Conservation (phyloP, 176 grass and related monocot species). For the Chloris gayana region DNA sequence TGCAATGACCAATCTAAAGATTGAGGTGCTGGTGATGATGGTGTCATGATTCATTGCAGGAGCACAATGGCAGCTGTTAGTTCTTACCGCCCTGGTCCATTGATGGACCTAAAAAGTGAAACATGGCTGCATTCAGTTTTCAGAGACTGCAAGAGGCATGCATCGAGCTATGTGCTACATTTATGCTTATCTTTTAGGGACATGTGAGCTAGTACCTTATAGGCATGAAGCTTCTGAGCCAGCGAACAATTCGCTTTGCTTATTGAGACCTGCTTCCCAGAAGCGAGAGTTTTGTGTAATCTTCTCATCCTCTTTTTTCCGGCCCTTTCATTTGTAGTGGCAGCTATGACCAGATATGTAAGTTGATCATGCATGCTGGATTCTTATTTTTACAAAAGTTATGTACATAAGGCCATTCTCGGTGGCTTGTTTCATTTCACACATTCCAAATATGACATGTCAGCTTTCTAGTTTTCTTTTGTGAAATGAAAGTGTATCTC, state of each 20-base stretch:
- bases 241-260: background rate
- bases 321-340: background rate
- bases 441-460: too few relatives aligned
- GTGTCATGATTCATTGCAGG: conserved; percentile 7
- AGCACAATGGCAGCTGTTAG: background rate
- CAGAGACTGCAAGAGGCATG: background rate
- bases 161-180: conserved; percentile 5
- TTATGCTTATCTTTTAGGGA: background rate
- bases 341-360: background rate
- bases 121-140: conserved; percentile 13
- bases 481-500: too few relatives aligned
- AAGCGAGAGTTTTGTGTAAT: conserved; percentile 31
- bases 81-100: conserved; percentile 1
- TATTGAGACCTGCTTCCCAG: conserved; percentile 11
- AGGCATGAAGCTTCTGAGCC: background rate
- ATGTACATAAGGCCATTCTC: too few relatives aligned
- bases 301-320: background rate
- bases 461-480: too few relatives aligned
- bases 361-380: background rate
- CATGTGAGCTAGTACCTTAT: conserved; percentile 16
- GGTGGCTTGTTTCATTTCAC: too few relatives aligned
- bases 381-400: background rate
- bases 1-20: conserved; percentile 4
- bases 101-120: background rate
- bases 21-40: background rate